Evolutionary conservation across 2,329 filamentous ascomycete genomes (phyloP).

Genomic region (Kalmusia sp.): DNA sequence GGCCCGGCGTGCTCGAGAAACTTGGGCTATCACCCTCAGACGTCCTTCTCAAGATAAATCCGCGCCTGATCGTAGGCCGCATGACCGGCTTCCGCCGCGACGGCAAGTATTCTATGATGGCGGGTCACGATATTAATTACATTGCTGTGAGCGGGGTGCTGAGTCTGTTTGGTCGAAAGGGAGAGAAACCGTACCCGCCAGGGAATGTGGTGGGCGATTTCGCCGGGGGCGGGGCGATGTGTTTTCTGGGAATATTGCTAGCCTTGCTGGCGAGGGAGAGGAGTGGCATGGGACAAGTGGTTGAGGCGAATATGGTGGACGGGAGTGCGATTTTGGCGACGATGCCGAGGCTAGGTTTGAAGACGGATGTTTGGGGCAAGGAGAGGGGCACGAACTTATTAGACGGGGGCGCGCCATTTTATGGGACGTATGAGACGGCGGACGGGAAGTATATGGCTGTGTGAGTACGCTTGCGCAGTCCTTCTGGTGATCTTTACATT

Average conservation of each 20-base stretch:
- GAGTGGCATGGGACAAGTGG: conserved; percentile 79
- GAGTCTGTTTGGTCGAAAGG: conserved; percentile 73
- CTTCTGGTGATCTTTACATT: background rate
- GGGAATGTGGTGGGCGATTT: conserved; percentile 90
- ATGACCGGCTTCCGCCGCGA: conserved; percentile 91
- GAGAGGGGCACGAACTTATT: conserved; percentile 78
- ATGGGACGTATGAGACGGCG: conserved; percentile 85
- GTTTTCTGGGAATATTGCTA: conserved; percentile 82
- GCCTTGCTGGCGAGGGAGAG: conserved; percentile 72
- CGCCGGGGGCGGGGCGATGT: conserved; percentile 82
- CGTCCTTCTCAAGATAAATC: conserved; percentile 71
- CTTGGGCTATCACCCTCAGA: conserved; percentile 76
- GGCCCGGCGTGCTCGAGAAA: conserved; percentile 87
- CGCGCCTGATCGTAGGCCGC: conserved; percentile 78
- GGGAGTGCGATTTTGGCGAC: conserved; percentile 80
- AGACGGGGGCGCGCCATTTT: conserved; percentile 86
- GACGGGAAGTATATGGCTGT: conserved; percentile 84
- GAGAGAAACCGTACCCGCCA: conserved; percentile 77
- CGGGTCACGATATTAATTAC: conserved; percentile 96
- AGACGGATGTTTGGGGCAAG: conserved; percentile 67
- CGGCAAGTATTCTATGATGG: conserved; percentile 85
- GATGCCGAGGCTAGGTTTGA: conserved; percentile 74
- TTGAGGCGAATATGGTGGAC: conserved; percentile 98
- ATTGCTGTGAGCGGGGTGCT: conserved; percentile 86
- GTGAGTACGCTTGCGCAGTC: conserved; percentile 26